Percentiles rank a stretch among this genome's conserved stretches.
These are phyloP conservation scores for Arthroderma sp. DNA, from an alignment of 2,329 filamentous ascomycete species.

Conservation along the genomic window DNA sequence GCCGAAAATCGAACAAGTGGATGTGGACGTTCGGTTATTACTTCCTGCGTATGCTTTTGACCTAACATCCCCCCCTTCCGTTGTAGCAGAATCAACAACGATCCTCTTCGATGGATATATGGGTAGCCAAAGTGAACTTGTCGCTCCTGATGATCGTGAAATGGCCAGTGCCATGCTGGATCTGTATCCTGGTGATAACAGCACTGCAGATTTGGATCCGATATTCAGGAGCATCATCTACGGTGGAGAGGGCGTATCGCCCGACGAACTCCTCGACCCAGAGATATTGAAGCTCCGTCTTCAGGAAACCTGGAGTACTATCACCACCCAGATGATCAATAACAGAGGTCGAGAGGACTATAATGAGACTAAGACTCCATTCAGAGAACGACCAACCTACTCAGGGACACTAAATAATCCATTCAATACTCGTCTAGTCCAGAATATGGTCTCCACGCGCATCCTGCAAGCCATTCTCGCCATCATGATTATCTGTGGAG, in stretches of 20 bases:
- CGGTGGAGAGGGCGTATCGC: background rate
- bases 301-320: background rate
- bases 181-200: no score
- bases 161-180: no score
- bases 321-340: slow-evolving; percentile 1
- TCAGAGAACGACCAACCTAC: background rate
- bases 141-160: background rate
- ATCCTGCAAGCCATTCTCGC: slow-evolving; percentile 5
- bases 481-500: slow-evolving; percentile 4
- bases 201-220: no score
- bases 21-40: background rate
- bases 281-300: background rate
- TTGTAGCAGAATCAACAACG: background rate
- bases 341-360: background rate
- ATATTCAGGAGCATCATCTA: no score
- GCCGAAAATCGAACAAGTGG: slow-evolving; percentile 1
- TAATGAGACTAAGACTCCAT: no score
- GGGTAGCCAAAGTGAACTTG: no score
- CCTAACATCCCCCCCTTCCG: background rate
- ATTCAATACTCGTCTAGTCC: background rate
- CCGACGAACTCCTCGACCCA: background rate
- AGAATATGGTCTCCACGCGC: slow-evolving; percentile 3
- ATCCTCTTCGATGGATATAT: background rate
- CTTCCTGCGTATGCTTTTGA: background rate
- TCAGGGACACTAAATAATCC: background rate